Percentiles rank a stretch among this genome's conserved stretches.
Conservation (phyloP, 2,329 filamentous ascomycete genomes). For the Colletotrichum melonis region DNA sequence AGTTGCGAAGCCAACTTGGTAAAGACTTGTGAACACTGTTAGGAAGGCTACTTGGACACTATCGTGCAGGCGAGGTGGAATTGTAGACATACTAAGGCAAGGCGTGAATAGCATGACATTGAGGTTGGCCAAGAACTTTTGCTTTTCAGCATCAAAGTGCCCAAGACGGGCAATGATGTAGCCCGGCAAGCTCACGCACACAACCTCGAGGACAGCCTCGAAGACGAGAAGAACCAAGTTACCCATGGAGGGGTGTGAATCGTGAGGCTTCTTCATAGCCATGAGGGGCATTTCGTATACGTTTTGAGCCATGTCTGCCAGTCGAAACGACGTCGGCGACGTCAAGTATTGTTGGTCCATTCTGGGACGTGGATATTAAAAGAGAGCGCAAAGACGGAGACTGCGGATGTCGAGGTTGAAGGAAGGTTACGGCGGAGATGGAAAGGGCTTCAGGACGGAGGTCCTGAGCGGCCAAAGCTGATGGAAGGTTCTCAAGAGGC, state of each 20-base stretch:
- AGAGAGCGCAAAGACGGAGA: neutral
- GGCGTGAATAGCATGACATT: conserved; percentile 98
- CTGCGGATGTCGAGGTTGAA: neutral
- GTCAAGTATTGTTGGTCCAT: conserved; percentile 46
- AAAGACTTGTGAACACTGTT: conserved; percentile 73
- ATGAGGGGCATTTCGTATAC: conserved; percentile 56
- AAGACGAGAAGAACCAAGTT: conserved; percentile 87
- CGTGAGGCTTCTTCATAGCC: conserved; percentile 54
- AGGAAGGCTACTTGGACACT: conserved; percentile 16
- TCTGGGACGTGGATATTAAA: conserved; percentile 43
- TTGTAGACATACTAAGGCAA: conserved; percentile 79
- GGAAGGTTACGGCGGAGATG: neutral
- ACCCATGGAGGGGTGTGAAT: conserved; percentile 72
- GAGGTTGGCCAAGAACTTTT: conserved; percentile 96
- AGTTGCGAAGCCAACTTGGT: conserved; percentile 96
- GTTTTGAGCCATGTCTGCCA: conserved; percentile 50
- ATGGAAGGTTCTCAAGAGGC: conserved; percentile 21
- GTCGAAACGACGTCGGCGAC: conserved; percentile 58
- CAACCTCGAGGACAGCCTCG: conserved; percentile 93
- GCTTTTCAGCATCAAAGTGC: conserved; percentile 94
- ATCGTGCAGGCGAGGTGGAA: neutral
- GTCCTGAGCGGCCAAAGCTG: conserved; percentile 7
- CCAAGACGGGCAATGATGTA: conserved; percentile 92
- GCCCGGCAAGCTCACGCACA: conserved; percentile 93
- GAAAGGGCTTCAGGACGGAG: neutral